A percentile compares a stretch with the other conserved stretches of the same genome.
These are phyloP conservation scores for Geoglossum cookeanum DNA, from an alignment of 2,329 filamentous ascomycete genomes.

Conservation along the genomic window DNA sequence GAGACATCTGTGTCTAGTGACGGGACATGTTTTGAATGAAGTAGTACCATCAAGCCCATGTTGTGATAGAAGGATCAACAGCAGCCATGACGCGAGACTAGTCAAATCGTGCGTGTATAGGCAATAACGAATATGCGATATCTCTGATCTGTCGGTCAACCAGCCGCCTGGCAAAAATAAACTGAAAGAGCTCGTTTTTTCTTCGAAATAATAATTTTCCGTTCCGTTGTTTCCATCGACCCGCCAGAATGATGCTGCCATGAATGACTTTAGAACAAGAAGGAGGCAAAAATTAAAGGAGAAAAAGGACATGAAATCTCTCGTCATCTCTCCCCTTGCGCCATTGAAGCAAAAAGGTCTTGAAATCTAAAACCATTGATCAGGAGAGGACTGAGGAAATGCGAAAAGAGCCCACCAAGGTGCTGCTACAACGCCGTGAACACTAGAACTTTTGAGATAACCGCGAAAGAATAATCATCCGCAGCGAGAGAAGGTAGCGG, in stretches of 20 bases:
- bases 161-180: not conserved
- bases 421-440: not conserved
- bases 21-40: not conserved
- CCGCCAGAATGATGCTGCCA: not conserved
- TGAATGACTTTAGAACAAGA: not conserved
- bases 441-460: constrained; percentile 1
- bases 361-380: not conserved
- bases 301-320: not conserved
- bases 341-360: constrained; percentile 2
- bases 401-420: not conserved
- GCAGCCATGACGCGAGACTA: not conserved
- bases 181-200: not conserved
- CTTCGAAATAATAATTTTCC: not conserved
- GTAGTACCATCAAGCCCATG: not conserved
- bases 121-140: not conserved
- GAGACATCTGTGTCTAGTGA: not conserved
- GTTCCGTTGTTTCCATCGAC: constrained; percentile 2
- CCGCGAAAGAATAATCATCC: not conserved
- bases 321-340: constrained; percentile 1
- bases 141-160: not conserved
- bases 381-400: not conserved
- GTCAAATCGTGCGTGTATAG: not conserved
- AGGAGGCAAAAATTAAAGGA: not conserved
- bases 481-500: not conserved
- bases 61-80: not conserved